Percentiles rank a stretch among this genome's conserved stretches.
Conservation (phyloP, 768 basidiomycete species). For the Boletus rubroflammeus region DNA sequence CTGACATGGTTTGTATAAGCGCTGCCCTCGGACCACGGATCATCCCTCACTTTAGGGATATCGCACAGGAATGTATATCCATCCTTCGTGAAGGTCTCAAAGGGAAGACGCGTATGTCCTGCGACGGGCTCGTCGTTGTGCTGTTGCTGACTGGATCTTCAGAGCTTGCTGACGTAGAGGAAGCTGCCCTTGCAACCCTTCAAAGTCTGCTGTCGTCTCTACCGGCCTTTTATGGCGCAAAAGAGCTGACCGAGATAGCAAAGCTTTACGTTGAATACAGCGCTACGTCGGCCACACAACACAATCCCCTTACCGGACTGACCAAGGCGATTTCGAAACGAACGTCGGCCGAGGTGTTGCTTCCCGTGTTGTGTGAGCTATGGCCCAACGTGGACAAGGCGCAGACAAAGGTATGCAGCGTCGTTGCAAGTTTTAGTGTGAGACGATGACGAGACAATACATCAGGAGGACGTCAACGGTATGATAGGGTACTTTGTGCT, state of each 20-base stretch:
- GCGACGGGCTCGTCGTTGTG: neutral
- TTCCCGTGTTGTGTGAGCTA: conserved; percentile 59
- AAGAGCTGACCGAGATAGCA: conserved; percentile 55
- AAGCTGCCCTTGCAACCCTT: conserved; percentile 48
- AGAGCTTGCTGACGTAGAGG: conserved; percentile 34
- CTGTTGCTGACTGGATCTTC: neutral
- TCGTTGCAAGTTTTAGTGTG: neutral
- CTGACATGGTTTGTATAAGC: conserved; percentile 37
- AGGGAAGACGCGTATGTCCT: conserved; percentile 33
- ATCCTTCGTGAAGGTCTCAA: conserved; percentile 42
- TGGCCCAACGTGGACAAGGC: conserved; percentile 45
- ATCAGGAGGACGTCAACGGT: conserved; percentile 25
- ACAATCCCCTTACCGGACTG: conserved; percentile 39
- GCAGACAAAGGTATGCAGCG: conserved; percentile 35
- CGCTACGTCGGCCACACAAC: conserved; percentile 4
- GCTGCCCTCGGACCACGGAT: conserved; percentile 79
- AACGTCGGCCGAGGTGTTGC: conserved; percentile 59
- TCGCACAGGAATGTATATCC: conserved; percentile 55
- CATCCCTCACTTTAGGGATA: conserved; percentile 77
- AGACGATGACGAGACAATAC: neutral
- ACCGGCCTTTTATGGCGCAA: conserved; percentile 75
- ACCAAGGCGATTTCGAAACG: conserved; percentile 69
- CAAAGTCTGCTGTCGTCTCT: conserved; percentile 68
- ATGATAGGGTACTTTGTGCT: conserved; percentile 59
- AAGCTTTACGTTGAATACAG: conserved; percentile 52